Percentiles rank a stretch among this genome's conserved stretches.
Evolutionary conservation across 176 grass and related monocot species (phyloP).

Genomic region (Ananas comosus): DNA sequence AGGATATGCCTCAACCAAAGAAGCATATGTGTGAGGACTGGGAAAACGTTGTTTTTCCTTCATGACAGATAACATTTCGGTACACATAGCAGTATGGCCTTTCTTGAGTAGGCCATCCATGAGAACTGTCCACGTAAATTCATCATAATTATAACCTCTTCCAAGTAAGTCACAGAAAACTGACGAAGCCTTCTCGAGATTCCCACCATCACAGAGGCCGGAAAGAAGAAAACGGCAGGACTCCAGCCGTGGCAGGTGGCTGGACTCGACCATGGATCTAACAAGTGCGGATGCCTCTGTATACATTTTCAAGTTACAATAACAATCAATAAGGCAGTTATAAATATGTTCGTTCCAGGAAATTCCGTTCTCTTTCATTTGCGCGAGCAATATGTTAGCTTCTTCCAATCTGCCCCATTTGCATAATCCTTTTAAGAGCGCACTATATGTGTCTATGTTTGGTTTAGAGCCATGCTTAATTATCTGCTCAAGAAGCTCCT

Average conservation of each 20-base stretch:
- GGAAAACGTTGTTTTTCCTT: constrained; percentile 13
- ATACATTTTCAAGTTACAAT: constrained; percentile 17
- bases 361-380: constrained; percentile 16
- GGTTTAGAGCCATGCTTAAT: constrained; percentile 11
- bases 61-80: constrained; percentile 20
- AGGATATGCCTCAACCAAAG: constrained; percentile 7
- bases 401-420: constrained; percentile 15
- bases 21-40: constrained; percentile 20
- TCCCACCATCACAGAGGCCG: constrained; percentile 26
- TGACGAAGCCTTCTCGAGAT: constrained; percentile 9
- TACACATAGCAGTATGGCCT: constrained; percentile 14
- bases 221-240: constrained; percentile 26
- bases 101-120: constrained; percentile 17
- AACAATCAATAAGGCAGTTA: constrained; percentile 25
- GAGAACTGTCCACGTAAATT: constrained; percentile 28
- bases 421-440: constrained; percentile 20
- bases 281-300: constrained; percentile 10
- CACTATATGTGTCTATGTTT: constrained; percentile 20
- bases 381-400: constrained; percentile 6
- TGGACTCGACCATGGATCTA: constrained; percentile 17
- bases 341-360: constrained; percentile 12
- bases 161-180: constrained; percentile 26
- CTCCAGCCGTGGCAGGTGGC: constrained; percentile 11
- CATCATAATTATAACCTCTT: constrained; percentile 29
- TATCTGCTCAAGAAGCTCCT: constrained; percentile 18